These are phyloP conservation scores for Boletus coccyginus DNA, from an alignment of 768 basidiomycete genomes.

Conservation along the genomic window DNA sequence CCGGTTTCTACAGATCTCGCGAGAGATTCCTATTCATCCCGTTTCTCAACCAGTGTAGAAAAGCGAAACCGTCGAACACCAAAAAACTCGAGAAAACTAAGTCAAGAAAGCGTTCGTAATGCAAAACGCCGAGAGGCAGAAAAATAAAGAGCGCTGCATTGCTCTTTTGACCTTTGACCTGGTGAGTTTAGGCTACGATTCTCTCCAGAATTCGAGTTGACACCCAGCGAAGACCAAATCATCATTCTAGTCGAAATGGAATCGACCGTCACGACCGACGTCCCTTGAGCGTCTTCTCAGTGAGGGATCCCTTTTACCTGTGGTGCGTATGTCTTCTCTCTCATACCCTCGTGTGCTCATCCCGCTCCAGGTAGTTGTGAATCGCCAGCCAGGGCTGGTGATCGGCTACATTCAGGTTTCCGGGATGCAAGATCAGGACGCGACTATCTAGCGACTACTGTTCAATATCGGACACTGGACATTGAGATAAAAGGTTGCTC, in stretches of 20 bases:
- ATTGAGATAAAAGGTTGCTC: not conserved
- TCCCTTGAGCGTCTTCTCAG: not conserved
- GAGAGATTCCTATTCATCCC: not conserved
- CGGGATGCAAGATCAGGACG: not conserved
- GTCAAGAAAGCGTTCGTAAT: not conserved
- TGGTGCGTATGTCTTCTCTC: not conserved
- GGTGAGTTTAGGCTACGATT: not conserved
- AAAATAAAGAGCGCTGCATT: not conserved
- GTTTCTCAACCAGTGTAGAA: not conserved
- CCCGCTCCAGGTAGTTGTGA: constrained; percentile 1
- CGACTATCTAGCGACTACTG: not conserved
- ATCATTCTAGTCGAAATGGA: not conserved
- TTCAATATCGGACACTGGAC: too few species aligned
- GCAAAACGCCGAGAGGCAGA: not conserved
- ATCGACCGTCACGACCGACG: not conserved
- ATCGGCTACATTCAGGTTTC: not conserved
- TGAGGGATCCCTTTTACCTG: not conserved
- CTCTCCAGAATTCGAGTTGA: not conserved
- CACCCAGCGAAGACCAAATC: not conserved
- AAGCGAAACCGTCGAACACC: not conserved
- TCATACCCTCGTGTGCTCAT: not conserved
- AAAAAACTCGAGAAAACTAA: not conserved
- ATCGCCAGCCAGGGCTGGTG: constrained; percentile 14
- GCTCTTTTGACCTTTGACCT: not conserved
- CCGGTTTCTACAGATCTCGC: not conserved